Percentiles rank a stretch among this genome's conserved stretches.
These are phyloP conservation scores for Isoetes taiwanensis DNA, from an alignment of 75 land plant species.

Conservation along the genomic window DNA sequence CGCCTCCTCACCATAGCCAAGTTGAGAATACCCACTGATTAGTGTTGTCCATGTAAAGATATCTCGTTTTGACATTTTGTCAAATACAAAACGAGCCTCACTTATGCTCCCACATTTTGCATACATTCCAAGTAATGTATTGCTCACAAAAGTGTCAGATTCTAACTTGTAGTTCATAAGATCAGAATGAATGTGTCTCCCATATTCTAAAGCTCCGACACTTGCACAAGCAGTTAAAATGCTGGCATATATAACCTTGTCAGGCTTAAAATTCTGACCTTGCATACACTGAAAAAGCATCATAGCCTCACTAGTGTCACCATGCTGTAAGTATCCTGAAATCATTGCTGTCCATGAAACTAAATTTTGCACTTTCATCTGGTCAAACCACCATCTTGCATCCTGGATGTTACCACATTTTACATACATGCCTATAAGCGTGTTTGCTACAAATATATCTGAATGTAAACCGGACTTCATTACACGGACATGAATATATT, in stretches of 20 bases:
- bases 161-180: neutral
- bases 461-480: slow-evolving; percentile 25
- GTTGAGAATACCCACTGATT: slow-evolving; percentile 20
- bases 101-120: slow-evolving; percentile 12
- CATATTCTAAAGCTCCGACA: neutral
- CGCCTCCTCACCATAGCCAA: slow-evolving; percentile 14
- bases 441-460: slow-evolving; percentile 25
- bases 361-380: slow-evolving; percentile 13
- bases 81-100: slow-evolving; percentile 23
- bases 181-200: neutral
- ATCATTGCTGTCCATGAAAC: slow-evolving; percentile 59
- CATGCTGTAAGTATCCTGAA: slow-evolving; percentile 54
- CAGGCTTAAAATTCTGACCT: slow-evolving; percentile 13
- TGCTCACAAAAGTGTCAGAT: slow-evolving; percentile 10
- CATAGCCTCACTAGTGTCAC: slow-evolving; percentile 35
- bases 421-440: slow-evolving; percentile 54
- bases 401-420: slow-evolving; percentile 47
- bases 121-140: slow-evolving; percentile 24
- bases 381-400: slow-evolving; percentile 27
- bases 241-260: slow-evolving; percentile 28
- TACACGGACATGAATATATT: slow-evolving; percentile 42
- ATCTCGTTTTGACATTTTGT: slow-evolving; percentile 20
- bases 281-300: slow-evolving; percentile 35
- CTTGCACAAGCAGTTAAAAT: slow-evolving; percentile 20
- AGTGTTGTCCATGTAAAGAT: slow-evolving; percentile 31